phyloP scores from a whole-genome alignment of 2,329 filamentous ascomycete genomes.

The Trichoderma atroviride region DNA sequence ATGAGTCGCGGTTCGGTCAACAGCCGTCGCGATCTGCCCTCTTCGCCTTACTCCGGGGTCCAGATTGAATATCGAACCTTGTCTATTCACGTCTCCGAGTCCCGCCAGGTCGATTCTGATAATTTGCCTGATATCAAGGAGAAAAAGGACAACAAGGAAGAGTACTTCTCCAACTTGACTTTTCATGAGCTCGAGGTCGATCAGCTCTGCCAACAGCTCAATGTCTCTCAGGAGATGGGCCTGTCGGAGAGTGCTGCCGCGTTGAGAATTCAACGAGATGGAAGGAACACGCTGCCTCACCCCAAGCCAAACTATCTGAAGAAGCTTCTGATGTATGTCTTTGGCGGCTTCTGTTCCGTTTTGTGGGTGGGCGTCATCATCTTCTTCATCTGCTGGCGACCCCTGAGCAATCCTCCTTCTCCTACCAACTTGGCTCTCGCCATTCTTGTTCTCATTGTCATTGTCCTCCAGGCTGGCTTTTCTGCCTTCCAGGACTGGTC shows the following conservation, averaged over 20 bases:
- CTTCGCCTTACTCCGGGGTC: conserved; percentile 41
- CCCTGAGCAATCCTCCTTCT: conserved; percentile 49
- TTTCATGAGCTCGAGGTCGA: conserved; percentile 43
- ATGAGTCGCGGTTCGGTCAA: conserved; percentile 30
- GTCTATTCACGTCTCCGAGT: conserved; percentile 46
- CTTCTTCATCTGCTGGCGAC: conserved; percentile 53
- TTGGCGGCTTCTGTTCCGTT: conserved; percentile 52
- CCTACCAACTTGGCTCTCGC: conserved; percentile 49
- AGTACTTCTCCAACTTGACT: conserved; percentile 48
- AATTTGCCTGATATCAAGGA: conserved; percentile 31
- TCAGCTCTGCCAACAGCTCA: conserved; percentile 45
- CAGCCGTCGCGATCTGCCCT: conserved; percentile 34
- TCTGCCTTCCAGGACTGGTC: conserved; percentile 54
- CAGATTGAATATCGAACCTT: conserved; percentile 47
- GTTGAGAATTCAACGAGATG: conserved; percentile 44
- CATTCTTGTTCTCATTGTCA: conserved; percentile 51
- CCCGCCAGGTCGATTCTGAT: conserved; percentile 37
- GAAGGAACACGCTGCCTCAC: conserved; percentile 46
- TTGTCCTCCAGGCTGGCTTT: conserved; percentile 50
- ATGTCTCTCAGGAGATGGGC: conserved; percentile 40
- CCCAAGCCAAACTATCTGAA: conserved; percentile 48
- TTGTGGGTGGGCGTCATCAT: conserved; percentile 51
- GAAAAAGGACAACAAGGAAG: conserved; percentile 39
- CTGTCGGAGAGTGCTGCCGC: conserved; percentile 41
- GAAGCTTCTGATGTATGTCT: conserved; percentile 47